These are phyloP conservation scores for Ascochyta viciae-villosae DNA, from an alignment of 2,329 filamentous ascomycete genomes.

Conservation along the genomic window DNA sequence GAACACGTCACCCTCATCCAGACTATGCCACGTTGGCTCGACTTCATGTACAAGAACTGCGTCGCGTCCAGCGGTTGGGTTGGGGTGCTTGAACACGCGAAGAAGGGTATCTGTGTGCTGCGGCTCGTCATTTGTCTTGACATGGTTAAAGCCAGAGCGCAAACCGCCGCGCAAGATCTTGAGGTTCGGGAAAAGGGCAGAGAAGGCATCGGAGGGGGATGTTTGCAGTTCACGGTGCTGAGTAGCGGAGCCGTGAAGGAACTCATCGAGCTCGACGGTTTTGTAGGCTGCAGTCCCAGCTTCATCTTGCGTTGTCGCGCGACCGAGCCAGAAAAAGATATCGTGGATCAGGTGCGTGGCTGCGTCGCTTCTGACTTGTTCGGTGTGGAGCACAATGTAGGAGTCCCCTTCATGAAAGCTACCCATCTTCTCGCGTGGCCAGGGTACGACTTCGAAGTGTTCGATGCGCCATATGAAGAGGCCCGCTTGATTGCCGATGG, in stretches of 20 bases:
- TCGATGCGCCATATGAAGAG: constrained; percentile 72
- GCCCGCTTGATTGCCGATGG: constrained; percentile 61
- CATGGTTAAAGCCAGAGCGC: constrained; percentile 68
- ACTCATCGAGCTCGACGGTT: constrained; percentile 74
- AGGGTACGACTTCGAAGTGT: constrained; percentile 68
- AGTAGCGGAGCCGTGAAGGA: constrained; percentile 65
- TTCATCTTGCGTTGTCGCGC: constrained; percentile 71
- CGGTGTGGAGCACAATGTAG: constrained; percentile 70
- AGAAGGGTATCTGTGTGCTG: constrained; percentile 61
- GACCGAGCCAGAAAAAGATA: constrained; percentile 74
- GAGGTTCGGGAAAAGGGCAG: constrained; percentile 66
- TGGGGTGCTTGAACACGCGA: constrained; percentile 67
- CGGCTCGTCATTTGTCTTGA: constrained; percentile 57
- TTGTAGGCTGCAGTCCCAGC: constrained; percentile 74
- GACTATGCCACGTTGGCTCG: constrained; percentile 65
- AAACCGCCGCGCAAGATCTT: constrained; percentile 68
- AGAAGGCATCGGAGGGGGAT: constrained; percentile 65
- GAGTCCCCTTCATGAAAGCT: constrained; percentile 73
- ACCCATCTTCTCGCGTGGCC: constrained; percentile 64
- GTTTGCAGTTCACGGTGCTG: constrained; percentile 71
- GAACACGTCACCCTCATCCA: constrained; percentile 72
- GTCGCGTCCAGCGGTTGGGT: constrained; percentile 53
- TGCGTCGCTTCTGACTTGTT: constrained; percentile 54
- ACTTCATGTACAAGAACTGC: constrained; percentile 69
- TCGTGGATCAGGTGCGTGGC: constrained; percentile 56